Conservation (phyloP, 2,329 filamentous ascomycete species). For the Cercospora sp. region DNA sequence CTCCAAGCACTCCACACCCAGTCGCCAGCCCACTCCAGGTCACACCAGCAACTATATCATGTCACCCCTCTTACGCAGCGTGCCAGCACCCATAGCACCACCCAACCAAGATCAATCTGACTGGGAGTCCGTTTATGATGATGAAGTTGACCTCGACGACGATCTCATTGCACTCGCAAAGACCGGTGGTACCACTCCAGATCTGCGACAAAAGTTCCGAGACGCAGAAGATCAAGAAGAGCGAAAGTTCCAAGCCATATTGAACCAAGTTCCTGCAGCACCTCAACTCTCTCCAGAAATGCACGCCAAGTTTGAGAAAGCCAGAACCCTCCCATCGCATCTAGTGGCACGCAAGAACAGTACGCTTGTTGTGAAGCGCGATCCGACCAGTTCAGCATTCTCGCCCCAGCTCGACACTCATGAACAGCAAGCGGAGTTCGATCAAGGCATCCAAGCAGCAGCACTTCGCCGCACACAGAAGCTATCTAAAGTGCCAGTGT, state of each 20-base stretch:
- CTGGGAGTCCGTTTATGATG: conserved; percentile 11
- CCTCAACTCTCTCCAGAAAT: conserved; percentile 6
- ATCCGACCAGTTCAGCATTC: background rate
- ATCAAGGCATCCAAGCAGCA: conserved; percentile 7
- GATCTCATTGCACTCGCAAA: conserved; percentile 16
- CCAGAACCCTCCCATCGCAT: background rate
- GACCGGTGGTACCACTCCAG: conserved; percentile 4
- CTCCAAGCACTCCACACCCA: background rate
- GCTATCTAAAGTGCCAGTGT: conserved; percentile 4
- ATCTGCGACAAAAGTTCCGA: background rate
- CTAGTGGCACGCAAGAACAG: background rate
- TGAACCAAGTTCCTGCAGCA: background rate
- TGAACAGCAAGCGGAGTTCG: conserved; percentile 7
- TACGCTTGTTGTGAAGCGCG: conserved; percentile 1
- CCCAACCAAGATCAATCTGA: conserved; percentile 2
- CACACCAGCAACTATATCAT: background rate
- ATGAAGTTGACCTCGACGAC: conserved; percentile 12
- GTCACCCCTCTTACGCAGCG: background rate
- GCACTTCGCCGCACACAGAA: conserved; percentile 11
- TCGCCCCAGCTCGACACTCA: conserved; percentile 11
- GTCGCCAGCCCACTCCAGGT: background rate
- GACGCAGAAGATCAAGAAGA: background rate
- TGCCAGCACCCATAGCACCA: background rate
- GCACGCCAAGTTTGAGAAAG: background rate
- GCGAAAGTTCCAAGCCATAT: background rate